A percentile compares a stretch with the other conserved stretches of the same genome.
These are phyloP conservation scores for Bruguiera parviflora DNA, from an alignment of 345 rosid species.

Conservation along the genomic window DNA sequence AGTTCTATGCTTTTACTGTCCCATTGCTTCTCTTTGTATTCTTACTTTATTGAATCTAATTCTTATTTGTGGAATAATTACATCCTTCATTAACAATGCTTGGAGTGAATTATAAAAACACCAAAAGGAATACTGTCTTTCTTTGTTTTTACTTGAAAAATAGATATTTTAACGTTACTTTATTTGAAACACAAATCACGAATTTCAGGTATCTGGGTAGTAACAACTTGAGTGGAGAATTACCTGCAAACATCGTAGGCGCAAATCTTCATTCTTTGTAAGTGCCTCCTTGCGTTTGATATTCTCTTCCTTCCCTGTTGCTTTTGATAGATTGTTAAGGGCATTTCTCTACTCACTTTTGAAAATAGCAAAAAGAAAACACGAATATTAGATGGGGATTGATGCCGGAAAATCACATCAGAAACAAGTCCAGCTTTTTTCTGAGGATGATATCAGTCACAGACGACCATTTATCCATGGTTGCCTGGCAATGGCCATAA, in stretches of 20 bases:
- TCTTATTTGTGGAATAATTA: not conserved
- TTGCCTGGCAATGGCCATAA: not conserved
- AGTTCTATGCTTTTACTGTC: conserved; percentile 13
- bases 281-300: conserved; percentile 15
- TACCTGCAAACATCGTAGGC: conserved; percentile 38
- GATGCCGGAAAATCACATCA: too few relatives aligned
- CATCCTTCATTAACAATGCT: not conserved
- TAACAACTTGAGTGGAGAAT: conserved; percentile 46
- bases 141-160: not conserved
- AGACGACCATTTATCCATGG: too few relatives aligned
- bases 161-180: not conserved
- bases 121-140: not conserved
- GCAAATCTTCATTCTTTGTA: conserved; percentile 42
- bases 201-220: conserved; percentile 47
- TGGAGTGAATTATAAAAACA: not conserved
- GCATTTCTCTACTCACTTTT: too few relatives aligned
- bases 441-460: too few relatives aligned
- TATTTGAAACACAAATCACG: conserved; percentile 1
- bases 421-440: too few relatives aligned
- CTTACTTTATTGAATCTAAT: not conserved
- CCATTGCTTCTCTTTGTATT: not conserved
- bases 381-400: not conserved
- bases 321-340: too few relatives aligned
- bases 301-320: not conserved
- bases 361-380: not conserved